Base-by-base conservation (phyloP, 2,329 filamentous ascomycete species). In the Madurella fahalii region DNA sequence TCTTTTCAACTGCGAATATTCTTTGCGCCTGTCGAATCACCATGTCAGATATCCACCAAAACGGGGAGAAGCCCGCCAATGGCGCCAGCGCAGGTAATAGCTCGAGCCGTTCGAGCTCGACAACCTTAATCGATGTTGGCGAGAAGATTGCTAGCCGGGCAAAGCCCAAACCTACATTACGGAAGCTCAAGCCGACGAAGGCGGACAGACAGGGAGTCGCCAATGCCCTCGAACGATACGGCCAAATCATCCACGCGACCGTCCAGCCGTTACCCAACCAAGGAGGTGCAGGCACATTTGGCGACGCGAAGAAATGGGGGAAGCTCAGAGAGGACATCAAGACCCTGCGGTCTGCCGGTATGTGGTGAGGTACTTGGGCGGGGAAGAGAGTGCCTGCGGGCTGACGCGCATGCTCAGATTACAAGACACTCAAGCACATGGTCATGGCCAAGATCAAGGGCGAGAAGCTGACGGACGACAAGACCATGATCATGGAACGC, bases 401-500 rank as follows among this genome's bases (percentile, higher is more conserved):
- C 47, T 54, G 56, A 58, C 55, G 47, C 13, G 25, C 2, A 15
- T n/a, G 12, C 1, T 70, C 69, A 75, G 86, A 90, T 60, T 66
- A 87, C 43, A 79, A 80, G 63, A 89, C 86, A 0, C 71, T 90
- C 16, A 69, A 80, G 43, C 75, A 80, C 5, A 71, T 90, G 39
- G 72, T 89, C 54, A 78, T 80, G 52, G 77, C 73, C 57, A 84
- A 89, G 69, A 68, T 84, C 32, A 85, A 81, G 61, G 84, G 86
- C 1, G 77, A 79, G 54, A 74, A 81, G 46, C 74, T 85, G 11
- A 70, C 82, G 5, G 85, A 93, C 63, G 89, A 93, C 72, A 88
- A 87, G 71, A 87, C 84, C 1, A 87, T 89, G 77, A 74, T 90
- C 43, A 89, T 90, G 83, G 87, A 90, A 68, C 77, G 82, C 8